A percentile compares a stretch with the other conserved stretches of the same genome.
Evolutionary conservation across 1,284 basidiomycete species (phyloP).

Genomic region (Leccinum fuscescens): DNA sequence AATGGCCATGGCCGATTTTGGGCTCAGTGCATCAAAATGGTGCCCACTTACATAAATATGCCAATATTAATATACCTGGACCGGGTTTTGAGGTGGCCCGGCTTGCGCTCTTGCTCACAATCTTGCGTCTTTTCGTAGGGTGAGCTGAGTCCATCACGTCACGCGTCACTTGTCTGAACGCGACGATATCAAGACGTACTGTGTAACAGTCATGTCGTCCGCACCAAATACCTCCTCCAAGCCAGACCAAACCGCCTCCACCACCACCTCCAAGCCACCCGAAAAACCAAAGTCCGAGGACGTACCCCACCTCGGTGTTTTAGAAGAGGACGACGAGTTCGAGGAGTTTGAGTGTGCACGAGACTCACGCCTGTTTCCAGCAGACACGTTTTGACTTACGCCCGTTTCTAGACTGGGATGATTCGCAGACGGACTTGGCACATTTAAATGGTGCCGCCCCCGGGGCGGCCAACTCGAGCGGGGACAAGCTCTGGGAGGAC

Average conservation of each 20-base stretch:
- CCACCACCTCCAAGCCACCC: constrained; percentile 25
- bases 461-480: constrained; percentile 69
- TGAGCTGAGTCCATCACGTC: too few species aligned
- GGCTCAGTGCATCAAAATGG: too few species aligned
- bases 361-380: not conserved
- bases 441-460: constrained; percentile 69
- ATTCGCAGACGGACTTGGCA: constrained; percentile 76
- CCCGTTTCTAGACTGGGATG: constrained; percentile 72
- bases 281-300: constrained; percentile 42
- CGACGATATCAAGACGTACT: not conserved
- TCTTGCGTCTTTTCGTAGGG: too few species aligned
- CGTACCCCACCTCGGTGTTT: constrained; percentile 58
- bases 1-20: too few species aligned
- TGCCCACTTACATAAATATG: too few species aligned
- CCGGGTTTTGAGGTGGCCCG: too few species aligned
- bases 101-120: too few species aligned
- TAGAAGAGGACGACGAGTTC: constrained; percentile 85
- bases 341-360: constrained; percentile 72
- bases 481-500: constrained; percentile 95
- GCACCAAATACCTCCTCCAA: constrained; percentile 42
- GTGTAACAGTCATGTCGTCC: constrained; percentile 26
- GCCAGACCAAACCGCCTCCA: constrained; percentile 24
- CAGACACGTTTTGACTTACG: constrained; percentile 1
- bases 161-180: constrained; percentile 13
- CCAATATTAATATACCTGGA: too few species aligned